Evolutionary conservation across 495 filamentous ascomycete genomes (phyloP).

Genomic region (Penicillium tannophilum): DNA sequence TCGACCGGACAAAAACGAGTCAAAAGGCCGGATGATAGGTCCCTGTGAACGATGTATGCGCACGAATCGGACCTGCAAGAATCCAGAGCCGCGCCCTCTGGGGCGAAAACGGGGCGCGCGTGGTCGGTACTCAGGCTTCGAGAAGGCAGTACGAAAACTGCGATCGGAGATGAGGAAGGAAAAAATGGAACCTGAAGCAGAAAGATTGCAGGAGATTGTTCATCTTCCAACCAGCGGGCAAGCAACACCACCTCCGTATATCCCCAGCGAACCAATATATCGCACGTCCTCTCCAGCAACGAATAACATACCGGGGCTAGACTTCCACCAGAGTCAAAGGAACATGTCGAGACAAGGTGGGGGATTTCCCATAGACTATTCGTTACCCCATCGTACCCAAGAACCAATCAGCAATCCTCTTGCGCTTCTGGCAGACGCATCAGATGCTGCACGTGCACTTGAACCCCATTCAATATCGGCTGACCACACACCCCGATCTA

Average conservation of each 20-base stretch:
- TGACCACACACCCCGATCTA: neutral
- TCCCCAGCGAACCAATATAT: neutral
- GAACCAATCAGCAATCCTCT: constrained; percentile 32
- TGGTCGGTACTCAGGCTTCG: constrained; percentile 29
- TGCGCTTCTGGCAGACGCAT: constrained; percentile 28
- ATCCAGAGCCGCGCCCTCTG: constrained; percentile 23
- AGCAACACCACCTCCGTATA: neutral
- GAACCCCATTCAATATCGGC: constrained; percentile 4
- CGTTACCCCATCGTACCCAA: neutral
- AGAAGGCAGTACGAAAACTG: constrained; percentile 30
- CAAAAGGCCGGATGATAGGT: neutral
- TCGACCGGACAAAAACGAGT: constrained; percentile 6
- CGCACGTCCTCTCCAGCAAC: neutral
- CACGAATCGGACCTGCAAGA: constrained; percentile 24
- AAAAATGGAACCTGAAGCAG: constrained; percentile 2
- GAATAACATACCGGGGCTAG: neutral
- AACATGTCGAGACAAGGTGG: neutral
- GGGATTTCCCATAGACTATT: neutral
- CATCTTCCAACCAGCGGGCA: neutral
- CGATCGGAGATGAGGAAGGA: constrained; percentile 26
- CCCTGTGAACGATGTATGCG: constrained; percentile 28
- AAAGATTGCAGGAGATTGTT: neutral
- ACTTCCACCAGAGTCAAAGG: neutral
- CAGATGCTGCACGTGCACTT: constrained; percentile 22
- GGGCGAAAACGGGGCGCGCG: constrained; percentile 25